phyloP scores from a whole-genome alignment of 2,329 filamentous ascomycete genomes.

The Tolypocladium pustulatum region DNA sequence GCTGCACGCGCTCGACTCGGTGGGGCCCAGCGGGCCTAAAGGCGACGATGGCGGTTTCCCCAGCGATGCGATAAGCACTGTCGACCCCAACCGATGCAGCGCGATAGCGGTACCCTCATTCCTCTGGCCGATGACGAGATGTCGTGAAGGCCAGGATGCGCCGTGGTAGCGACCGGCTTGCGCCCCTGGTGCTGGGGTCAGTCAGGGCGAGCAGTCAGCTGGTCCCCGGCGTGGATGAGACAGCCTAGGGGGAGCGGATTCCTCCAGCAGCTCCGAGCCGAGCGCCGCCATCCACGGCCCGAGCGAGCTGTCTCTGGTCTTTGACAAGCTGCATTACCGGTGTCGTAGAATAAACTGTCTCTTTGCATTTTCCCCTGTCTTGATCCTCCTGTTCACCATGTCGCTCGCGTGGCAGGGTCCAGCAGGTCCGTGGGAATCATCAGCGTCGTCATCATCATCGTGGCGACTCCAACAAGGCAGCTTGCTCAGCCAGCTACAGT shows the following conservation, averaged over 20 bases:
- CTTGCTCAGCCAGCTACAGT: background rate
- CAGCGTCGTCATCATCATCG: background rate
- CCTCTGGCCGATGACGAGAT: background rate
- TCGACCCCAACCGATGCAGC: constrained; percentile 4
- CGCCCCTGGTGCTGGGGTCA: background rate
- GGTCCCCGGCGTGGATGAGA: background rate
- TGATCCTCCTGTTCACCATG: background rate
- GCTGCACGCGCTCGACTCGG: constrained; percentile 11
- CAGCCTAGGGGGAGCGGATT: background rate
- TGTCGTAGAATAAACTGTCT: too few species aligned
- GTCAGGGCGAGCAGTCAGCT: background rate
- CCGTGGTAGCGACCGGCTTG: background rate
- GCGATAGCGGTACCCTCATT: constrained; percentile 9
- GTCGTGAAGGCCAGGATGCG: background rate
- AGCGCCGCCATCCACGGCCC: background rate
- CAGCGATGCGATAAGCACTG: constrained; percentile 21
- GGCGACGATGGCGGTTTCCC: constrained; percentile 11
- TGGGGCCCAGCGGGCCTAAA: constrained; percentile 5
- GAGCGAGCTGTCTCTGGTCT: background rate
- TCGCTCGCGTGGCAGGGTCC: too few species aligned
- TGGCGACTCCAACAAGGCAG: background rate
- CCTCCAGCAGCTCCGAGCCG: background rate
- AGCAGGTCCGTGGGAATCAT: too few species aligned
- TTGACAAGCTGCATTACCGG: background rate
- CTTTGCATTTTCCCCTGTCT: background rate